These are phyloP conservation scores for Silene coronaria DNA, from an alignment of 179 eudicot species.

Conservation along the genomic window DNA sequence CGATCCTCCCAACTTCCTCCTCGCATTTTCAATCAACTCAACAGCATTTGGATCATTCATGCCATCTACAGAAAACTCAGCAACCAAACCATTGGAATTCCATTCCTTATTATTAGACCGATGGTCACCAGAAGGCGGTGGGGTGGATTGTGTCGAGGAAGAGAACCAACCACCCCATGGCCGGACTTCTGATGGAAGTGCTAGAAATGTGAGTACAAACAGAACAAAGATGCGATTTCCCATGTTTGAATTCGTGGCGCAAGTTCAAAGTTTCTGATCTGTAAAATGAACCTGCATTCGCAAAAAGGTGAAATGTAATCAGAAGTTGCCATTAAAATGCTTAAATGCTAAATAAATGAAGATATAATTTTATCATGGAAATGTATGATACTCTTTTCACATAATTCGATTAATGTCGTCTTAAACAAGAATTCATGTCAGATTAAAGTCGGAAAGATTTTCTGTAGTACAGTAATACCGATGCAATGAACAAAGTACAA, in stretches of 20 bases:
- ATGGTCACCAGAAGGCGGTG: background rate
- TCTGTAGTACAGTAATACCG: no score
- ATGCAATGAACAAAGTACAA: no score
- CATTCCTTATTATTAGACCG: background rate
- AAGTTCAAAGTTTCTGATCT: background rate
- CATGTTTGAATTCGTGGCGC: constrained; percentile 2
- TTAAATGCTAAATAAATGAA: background rate
- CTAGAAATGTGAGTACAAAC: background rate
- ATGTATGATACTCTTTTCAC: background rate
- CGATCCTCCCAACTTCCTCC: constrained; percentile 31
- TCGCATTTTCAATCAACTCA: constrained; percentile 40
- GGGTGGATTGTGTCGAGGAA: background rate
- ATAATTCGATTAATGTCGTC: no score
- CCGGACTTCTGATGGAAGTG: background rate
- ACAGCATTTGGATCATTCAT: constrained; percentile 40
- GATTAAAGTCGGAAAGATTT: no score
- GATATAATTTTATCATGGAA: background rate
- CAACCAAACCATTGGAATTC: constrained; percentile 17
- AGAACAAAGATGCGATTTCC: background rate
- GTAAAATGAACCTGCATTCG: constrained; percentile 16
- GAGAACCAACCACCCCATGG: constrained; percentile 40
- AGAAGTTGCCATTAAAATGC: background rate
- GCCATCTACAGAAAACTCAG: constrained; percentile 46
- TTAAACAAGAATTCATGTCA: no score
- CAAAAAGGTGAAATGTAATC: background rate